Percentiles rank a stretch among this genome's conserved stretches.
These are phyloP conservation scores for Neolentinus lepideus DNA, from an alignment of 1,284 basidiomycete species.

Conservation along the genomic window DNA sequence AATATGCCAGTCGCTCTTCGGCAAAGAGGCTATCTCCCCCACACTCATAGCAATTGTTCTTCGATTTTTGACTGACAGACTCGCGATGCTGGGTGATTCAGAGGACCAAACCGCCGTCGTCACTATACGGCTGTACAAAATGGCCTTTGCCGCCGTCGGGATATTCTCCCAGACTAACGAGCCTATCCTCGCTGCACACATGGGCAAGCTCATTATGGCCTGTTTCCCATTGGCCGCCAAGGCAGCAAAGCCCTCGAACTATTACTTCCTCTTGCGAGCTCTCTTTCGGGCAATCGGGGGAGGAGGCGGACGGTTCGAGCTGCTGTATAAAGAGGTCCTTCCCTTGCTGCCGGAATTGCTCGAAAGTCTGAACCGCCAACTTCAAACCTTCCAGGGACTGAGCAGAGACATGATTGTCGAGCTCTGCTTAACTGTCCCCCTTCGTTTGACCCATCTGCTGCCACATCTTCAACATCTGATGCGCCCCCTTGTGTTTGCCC, in stretches of 20 bases:
- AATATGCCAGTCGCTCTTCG: constrained; percentile 84
- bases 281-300: constrained; percentile 97
- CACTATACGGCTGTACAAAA: constrained; percentile 91
- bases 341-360: constrained; percentile 97
- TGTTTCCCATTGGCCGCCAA: constrained; percentile 94
- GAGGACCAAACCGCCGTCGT: constrained; percentile 78
- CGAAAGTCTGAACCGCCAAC: constrained; percentile 88
- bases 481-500: constrained; percentile 91
- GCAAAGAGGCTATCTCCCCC: constrained; percentile 78
- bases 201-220: constrained; percentile 94
- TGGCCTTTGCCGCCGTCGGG: constrained; percentile 90
- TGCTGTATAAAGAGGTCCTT: constrained; percentile 94
- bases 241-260: constrained; percentile 86
- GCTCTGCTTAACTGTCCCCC: constrained; percentile 93
- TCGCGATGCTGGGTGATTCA: constrained; percentile 82
- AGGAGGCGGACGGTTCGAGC: constrained; percentile 89
- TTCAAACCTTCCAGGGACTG: constrained; percentile 73
- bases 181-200: constrained; percentile 85
- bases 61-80: constrained; percentile 78
- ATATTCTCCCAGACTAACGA: constrained; percentile 80
- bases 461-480: constrained; percentile 96
- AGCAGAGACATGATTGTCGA: constrained; percentile 93
- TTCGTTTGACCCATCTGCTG: constrained; percentile 92
- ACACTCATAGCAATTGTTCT: constrained; percentile 92
- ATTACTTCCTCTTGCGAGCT: constrained; percentile 90